Evolutionary conservation across 2,329 filamentous ascomycete species (phyloP).

Genomic region (Coleophoma cylindrospora): DNA sequence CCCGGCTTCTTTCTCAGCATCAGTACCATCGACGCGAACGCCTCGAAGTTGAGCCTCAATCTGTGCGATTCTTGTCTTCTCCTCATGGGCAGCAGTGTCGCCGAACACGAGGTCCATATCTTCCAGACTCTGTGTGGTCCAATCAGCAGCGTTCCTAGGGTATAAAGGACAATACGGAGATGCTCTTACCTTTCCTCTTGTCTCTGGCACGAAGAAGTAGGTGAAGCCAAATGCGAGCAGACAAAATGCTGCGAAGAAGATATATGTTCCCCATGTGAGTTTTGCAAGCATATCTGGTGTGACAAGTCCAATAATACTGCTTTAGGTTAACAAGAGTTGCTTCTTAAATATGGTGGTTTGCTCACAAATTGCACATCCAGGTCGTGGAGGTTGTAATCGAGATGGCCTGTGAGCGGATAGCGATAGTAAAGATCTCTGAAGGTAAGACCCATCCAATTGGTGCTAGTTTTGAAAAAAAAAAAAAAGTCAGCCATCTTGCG

Average conservation of each 20-base stretch:
- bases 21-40: constrained; percentile 9
- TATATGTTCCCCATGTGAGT: constrained; percentile 47
- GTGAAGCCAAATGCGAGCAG: constrained; percentile 42
- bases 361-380: constrained; percentile 51
- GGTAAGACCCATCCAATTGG: constrained; percentile 52
- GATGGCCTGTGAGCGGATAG: constrained; percentile 55
- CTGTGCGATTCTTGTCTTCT: constrained; percentile 21
- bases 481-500: constrained; percentile 27
- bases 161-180: not conserved
- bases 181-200: constrained; percentile 34
- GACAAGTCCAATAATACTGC: constrained; percentile 38
- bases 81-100: constrained; percentile 30
- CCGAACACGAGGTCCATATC: constrained; percentile 48
- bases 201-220: constrained; percentile 53
- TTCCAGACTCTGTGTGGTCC: constrained; percentile 35
- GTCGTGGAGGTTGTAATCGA: constrained; percentile 51
- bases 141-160: constrained; percentile 7
- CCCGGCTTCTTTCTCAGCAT: constrained; percentile 8
- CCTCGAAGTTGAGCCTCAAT: constrained; percentile 16
- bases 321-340: too few relatives aligned
- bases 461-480: constrained; percentile 41
- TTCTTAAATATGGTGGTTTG: too few relatives aligned
- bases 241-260: constrained; percentile 55
- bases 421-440: constrained; percentile 53
- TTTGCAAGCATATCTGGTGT: constrained; percentile 51